Evolutionary conservation across 306 rosid species (phyloP).

Genomic region (Astragalus membranaceus): DNA sequence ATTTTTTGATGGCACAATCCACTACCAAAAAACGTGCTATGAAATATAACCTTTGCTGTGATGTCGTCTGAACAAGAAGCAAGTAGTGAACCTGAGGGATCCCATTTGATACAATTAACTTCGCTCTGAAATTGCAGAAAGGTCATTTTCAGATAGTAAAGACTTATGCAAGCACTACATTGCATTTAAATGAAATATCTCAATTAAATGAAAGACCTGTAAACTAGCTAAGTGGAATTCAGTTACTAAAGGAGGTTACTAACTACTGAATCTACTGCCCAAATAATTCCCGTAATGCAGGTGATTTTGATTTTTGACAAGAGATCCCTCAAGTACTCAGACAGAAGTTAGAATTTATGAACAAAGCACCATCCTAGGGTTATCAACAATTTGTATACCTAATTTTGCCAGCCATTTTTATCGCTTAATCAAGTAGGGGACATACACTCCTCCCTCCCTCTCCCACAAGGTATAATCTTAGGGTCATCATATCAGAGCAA

Average conservation of each 20-base stretch:
- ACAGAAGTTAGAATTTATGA: background rate
- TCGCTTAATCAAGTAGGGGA: background rate
- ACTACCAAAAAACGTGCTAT: background rate
- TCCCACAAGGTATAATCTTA: background rate
- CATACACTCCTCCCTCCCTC: background rate
- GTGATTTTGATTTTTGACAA: constrained; percentile 5
- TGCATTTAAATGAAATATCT: background rate
- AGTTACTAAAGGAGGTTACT: background rate
- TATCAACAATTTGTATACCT: constrained; percentile 9
- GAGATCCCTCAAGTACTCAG: background rate
- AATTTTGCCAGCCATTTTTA: constrained; percentile 18
- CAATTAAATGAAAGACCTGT: background rate
- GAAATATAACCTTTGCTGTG: constrained; percentile 67
- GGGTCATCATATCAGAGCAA: background rate
- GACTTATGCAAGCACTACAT: background rate
- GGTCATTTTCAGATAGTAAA: constrained; percentile 12
- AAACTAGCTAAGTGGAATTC: background rate
- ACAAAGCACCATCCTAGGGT: background rate
- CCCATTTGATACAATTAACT: constrained; percentile 99
- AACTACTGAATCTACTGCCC: background rate
- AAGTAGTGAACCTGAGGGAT: constrained; percentile 81
- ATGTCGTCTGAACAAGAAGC: constrained; percentile 96
- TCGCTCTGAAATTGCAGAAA: constrained; percentile 59
- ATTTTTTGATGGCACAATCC: background rate
- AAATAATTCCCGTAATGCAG: background rate